A percentile compares a stretch with the other conserved stretches of the same genome.
Evolutionary conservation across 1,139 yeast species (phyloP).

Genomic region (Suhomyces panamericanus): DNA sequence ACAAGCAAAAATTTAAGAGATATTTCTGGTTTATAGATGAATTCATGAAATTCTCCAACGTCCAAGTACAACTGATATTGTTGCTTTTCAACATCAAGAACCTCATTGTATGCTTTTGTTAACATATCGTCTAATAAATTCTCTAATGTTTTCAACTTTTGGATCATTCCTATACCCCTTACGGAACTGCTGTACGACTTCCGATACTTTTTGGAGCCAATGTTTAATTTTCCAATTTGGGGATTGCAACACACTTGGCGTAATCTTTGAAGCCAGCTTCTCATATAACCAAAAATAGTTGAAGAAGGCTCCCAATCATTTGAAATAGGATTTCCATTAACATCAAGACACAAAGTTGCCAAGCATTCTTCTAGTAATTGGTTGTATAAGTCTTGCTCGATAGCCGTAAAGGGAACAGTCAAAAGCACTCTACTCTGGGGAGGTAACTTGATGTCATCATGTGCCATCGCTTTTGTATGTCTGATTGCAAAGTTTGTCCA

Average conservation of each 20-base stretch:
- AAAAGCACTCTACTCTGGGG: slow-evolving; percentile 69
- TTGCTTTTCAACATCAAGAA: slow-evolving; percentile 50
- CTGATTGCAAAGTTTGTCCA: slow-evolving; percentile 60
- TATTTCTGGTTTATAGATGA: slow-evolving; percentile 45
- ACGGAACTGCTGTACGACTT: slow-evolving; percentile 13
- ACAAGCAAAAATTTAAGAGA: slow-evolving; percentile 49
- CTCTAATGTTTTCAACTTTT: slow-evolving; percentile 59
- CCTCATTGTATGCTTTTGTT: slow-evolving; percentile 49
- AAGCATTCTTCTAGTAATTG: slow-evolving; percentile 63
- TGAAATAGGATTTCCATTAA: slow-evolving; percentile 53
- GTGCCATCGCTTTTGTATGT: slow-evolving; percentile 83
- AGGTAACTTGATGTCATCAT: slow-evolving; percentile 73
- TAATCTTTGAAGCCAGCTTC: slow-evolving; percentile 64
- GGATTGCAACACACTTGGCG: slow-evolving; percentile 88
- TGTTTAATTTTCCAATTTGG: slow-evolving; percentile 51
- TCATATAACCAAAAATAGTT: slow-evolving; percentile 46
- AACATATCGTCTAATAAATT: slow-evolving; percentile 68
- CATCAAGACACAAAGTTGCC: slow-evolving; percentile 59
- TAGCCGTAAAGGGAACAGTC: slow-evolving; percentile 71
- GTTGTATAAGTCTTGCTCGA: slow-evolving; percentile 81
- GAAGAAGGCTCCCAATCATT: slow-evolving; percentile 54
- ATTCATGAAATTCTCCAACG: slow-evolving; percentile 66
- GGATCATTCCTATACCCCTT: slow-evolving; percentile 23
- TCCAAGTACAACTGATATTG: slow-evolving; percentile 46
- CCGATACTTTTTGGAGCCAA: slow-evolving; percentile 32